Percentiles rank a stretch among this genome's conserved stretches.
Conservation (phyloP, 2,329 filamentous ascomycete genomes). For the Fusarium circinatum region DNA sequence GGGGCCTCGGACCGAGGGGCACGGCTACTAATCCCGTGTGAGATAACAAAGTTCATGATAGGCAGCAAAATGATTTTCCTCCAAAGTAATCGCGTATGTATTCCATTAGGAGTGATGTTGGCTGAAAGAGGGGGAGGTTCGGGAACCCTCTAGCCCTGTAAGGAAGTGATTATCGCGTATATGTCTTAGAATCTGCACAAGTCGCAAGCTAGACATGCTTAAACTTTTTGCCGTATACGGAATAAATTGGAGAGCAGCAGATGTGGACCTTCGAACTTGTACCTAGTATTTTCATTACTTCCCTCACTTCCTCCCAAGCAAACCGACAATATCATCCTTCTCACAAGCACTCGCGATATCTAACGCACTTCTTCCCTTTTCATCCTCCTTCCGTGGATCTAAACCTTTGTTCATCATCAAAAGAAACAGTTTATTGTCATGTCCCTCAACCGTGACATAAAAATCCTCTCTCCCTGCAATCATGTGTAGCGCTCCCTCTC, state of each 20-base stretch:
- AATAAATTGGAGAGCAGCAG: not conserved
- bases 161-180: not conserved
- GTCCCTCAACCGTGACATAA: fast-evolving
- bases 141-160: not conserved
- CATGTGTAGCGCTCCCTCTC: constrained; percentile 32
- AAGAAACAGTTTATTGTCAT: constrained; percentile 33
- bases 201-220: not conserved
- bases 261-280: not conserved
- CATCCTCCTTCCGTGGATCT: constrained; percentile 38
- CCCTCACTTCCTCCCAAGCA: constrained; percentile 19
- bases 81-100: not conserved
- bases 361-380: constrained; percentile 32
- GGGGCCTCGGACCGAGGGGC: constrained; percentile 10
- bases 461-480: not conserved
- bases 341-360: constrained; percentile 39
- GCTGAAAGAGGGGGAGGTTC: not conserved
- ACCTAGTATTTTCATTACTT: not conserved
- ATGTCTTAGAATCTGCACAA: not conserved
- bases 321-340: constrained; percentile 29
- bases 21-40: not conserved
- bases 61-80: too few relatives aligned
- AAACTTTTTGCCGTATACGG: not conserved
- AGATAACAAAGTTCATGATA: not conserved
- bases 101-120: not conserved
- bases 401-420: constrained; percentile 27